A percentile compares a stretch with the other conserved stretches of the same genome.
These are phyloP conservation scores for Didymella sp. DNA, from an alignment of 2,329 filamentous ascomycete genomes.

Conservation along the genomic window DNA sequence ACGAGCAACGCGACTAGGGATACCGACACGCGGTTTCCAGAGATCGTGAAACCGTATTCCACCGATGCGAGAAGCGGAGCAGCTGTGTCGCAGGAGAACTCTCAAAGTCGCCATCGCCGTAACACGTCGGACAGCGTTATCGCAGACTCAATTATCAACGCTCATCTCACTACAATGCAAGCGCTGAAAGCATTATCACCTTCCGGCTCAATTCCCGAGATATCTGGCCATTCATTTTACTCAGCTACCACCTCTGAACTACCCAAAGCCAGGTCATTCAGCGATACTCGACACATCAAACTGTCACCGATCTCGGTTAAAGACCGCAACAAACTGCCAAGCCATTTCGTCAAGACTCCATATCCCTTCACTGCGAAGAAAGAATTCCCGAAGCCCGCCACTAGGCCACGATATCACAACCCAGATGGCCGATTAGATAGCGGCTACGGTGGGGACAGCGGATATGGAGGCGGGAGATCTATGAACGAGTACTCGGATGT, in stretches of 20 bases:
- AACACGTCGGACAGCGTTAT: conserved; percentile 37
- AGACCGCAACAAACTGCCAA: conserved; percentile 29
- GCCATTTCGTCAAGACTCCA: conserved; percentile 39
- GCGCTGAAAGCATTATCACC: conserved; percentile 36
- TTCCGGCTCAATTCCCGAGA: conserved; percentile 17
- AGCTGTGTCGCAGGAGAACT: not conserved
- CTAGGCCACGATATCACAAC: conserved; percentile 23
- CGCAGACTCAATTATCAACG: conserved; percentile 41
- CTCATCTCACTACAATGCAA: conserved; percentile 39
- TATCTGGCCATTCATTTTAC: conserved; percentile 19
- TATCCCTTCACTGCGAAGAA: conserved; percentile 38
- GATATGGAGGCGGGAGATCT: conserved; percentile 11
- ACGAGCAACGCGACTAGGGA: conserved; percentile 20
- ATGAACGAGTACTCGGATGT: conserved; percentile 19
- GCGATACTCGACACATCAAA: conserved; percentile 27
- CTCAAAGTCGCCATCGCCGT: conserved; percentile 23
- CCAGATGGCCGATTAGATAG: conserved; percentile 12
- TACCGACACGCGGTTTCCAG: conserved; percentile 8
- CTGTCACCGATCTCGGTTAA: conserved; percentile 24
- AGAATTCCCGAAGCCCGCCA: conserved; percentile 35
- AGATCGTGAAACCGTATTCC: conserved; percentile 15
- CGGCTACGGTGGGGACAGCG: conserved; percentile 10
- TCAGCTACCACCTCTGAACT: conserved; percentile 11
- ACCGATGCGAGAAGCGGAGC: conserved; percentile 5
- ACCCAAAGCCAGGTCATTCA: conserved; percentile 25